Conservation (phyloP, 2,329 filamentous ascomycete genomes). For the Fusarium scirpi region DNA sequence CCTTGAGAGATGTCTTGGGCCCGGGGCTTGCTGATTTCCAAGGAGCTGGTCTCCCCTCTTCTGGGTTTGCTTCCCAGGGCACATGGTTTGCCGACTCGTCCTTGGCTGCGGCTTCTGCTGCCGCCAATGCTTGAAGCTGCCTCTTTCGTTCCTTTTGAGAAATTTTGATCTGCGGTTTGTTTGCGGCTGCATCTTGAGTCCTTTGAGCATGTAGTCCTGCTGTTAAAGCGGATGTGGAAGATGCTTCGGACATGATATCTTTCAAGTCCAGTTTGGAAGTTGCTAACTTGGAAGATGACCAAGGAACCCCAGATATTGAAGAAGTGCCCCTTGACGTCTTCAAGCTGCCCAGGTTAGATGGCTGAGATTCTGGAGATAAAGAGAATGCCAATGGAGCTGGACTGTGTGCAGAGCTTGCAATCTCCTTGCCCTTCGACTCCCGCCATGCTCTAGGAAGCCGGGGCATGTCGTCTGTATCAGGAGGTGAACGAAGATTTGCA, state of each 20-base stretch:
- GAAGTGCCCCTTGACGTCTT: constrained; percentile 4
- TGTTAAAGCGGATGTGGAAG: constrained; percentile 65
- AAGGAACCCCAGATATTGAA: constrained; percentile 57
- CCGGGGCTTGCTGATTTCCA: constrained; percentile 73
- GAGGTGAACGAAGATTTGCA: constrained; percentile 33
- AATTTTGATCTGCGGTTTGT: constrained; percentile 68
- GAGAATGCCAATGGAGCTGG: constrained; percentile 32
- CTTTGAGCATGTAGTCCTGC: constrained; percentile 66
- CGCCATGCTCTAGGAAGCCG: constrained; percentile 50
- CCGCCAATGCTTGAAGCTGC: constrained; percentile 75
- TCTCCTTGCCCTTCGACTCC: constrained; percentile 46
- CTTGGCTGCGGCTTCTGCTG: constrained; percentile 56
- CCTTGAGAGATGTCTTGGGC: constrained; percentile 63
- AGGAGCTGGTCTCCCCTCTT: constrained; percentile 61
- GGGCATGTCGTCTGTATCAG: constrained; percentile 48
- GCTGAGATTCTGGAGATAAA: constrained; percentile 35
- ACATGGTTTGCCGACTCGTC: constrained; percentile 49
- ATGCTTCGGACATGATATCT: constrained; percentile 77
- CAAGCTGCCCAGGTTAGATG: constrained; percentile 12
- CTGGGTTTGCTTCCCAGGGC: constrained; percentile 59
- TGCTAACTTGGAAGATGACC: constrained; percentile 64
- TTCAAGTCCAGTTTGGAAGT: constrained; percentile 77
- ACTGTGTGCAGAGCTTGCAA: constrained; percentile 26
- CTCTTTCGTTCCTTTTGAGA: constrained; percentile 95
- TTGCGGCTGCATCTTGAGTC: constrained; percentile 53